Evolutionary conservation across 2,329 filamentous ascomycete species (phyloP), one percentile per base, ranked within the genome.

Genomic region (Huntiella omanensis): DNA sequence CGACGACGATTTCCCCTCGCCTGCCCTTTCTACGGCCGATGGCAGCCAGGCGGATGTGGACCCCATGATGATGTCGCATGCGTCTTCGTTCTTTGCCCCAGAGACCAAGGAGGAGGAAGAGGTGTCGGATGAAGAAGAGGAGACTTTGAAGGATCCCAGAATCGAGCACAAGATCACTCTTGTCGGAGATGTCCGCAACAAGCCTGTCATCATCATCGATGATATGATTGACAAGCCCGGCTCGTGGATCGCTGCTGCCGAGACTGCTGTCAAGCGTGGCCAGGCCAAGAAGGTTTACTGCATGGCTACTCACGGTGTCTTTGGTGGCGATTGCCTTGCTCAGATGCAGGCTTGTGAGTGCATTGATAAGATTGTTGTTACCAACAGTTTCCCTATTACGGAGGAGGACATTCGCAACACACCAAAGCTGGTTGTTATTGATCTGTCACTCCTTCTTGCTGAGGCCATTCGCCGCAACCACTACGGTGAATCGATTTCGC

Each of bases 141-240:
- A 92, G 54, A 77, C 79, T n/a, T 75, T 88, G 45, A 75, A 80
- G 55, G 77, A 88, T 54, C 76, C 80, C 8, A 78, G 80, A 50
- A 69, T 88, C 16, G 91, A 98, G 64, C 86, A 87, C 57, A 94
- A 88, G 67, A 92, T 98, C 55, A 98, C 91, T 0, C 70, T 98
- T n/a, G 91, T 98, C 11, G 91, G 91, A 50, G 84, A 96, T 56
- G 91, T 98, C 50, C 81, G 78, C 57, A 77, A 84, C 58, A 77
- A 84, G 49, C 80, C 84, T 0, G 91, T 96, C 46, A 81, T 98
- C 59, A 86, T 98, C 51, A 83, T 98, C 43, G 91, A 98, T 60
- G 91, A 98, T 60, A 96, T 98, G 83, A 95, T 98, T 57, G 91
- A 98, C 65, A 95, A 94, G 65, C 79, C 86, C 7, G 84, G 82